Evolutionary conservation across 805 yeast genomes (phyloP), one percentile per base, ranked within the genome.

Genomic region (Saturnispora bothae): DNA sequence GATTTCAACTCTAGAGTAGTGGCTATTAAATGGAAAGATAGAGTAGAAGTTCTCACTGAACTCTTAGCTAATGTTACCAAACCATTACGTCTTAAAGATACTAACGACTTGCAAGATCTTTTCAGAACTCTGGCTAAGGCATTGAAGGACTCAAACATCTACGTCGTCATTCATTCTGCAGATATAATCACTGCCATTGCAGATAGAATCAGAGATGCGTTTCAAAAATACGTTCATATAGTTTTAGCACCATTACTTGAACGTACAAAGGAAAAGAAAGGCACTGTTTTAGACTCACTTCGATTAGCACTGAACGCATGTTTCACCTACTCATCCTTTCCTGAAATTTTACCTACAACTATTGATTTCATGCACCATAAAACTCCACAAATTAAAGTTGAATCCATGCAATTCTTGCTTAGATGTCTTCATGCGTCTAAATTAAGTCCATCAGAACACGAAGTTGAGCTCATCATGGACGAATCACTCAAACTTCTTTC

Each of bases 251-350:
- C 92, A 0, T 57, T 83, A 41, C 58, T 92, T 31, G 96, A 85
- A 47, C 69, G 96, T 48, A 73, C 83, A 12, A 88, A 85, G 52
- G 98, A 92, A 55, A 86, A 83, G 63, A 89, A 89, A 51, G 78
- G 72, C 19, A 63, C 78, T 3, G 92, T 85, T 0, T 63, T 81
- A 2, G 86, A 78, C 18, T 80, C 92, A 0, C 63, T 89, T n/a
- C 64, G 66, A 15, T 59, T 56, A 19, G 78, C 89, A 0, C 62
- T 88, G 37, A 82, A 78, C 54, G 71, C 81, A 0, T 66, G 82
- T 3, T 81, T 77, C 46, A 51, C 50, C 25, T 61, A 61, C 43
- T 63, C 78, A 9, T 66, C 74, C 0, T 61, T 73, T 17, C 50
- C 65, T 28, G 81, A 73, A 27, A 60, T 83, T 17, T 56, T 82